Base-by-base conservation (phyloP, 2,329 filamentous ascomycete genomes). In the Cryphonectria nitschkei region DNA sequence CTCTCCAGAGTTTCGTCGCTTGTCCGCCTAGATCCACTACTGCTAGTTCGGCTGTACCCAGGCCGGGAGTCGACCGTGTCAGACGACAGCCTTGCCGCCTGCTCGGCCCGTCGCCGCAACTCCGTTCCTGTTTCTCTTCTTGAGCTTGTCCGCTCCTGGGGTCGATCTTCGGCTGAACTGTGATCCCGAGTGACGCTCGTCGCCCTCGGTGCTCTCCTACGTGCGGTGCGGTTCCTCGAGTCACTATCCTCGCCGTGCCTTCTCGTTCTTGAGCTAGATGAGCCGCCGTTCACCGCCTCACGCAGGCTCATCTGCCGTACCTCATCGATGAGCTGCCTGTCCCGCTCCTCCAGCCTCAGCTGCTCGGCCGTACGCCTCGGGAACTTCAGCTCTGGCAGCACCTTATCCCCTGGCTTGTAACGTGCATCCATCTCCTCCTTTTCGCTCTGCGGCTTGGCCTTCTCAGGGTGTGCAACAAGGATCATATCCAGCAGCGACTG, bases 401-500 rank as follows among this genome's bases (percentile, higher is more conserved):
- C 90, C 76, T 91, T 87, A 68, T 98, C 94, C 3, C 95, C 95
- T 0, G 89, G 92, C 75, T 87, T 93, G 81, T 97, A 98, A 76
- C 91, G 91, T 74, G 84, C 84, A 46, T 88, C 87, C 83, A 96
- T 90, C 74, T 94, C 93, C 62, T 89, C 86, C 80, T 92, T 94
- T 78, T 99, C 96, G 9, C 87, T 85, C 0, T 87, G 85, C 0
- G 89, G 85, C 77, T 91, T 93, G 37, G 84, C 90, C 75, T 92
- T 92, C 26, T 89, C 88, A 1, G 96, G 95, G 77, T 97, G 93
- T 61, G 92, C 90, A 37, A 89, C 86, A 50, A 98, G 82, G 75
- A 93, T 94, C 88, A 97, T 95, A 69, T 98, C 95, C 72, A 99
- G 84, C 62, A 98, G 84, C 1, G 94, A 97, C 11, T 91, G 95